Base-by-base conservation (phyloP, 108 stramenopile species). In the Nitzschia sp. region DNA sequence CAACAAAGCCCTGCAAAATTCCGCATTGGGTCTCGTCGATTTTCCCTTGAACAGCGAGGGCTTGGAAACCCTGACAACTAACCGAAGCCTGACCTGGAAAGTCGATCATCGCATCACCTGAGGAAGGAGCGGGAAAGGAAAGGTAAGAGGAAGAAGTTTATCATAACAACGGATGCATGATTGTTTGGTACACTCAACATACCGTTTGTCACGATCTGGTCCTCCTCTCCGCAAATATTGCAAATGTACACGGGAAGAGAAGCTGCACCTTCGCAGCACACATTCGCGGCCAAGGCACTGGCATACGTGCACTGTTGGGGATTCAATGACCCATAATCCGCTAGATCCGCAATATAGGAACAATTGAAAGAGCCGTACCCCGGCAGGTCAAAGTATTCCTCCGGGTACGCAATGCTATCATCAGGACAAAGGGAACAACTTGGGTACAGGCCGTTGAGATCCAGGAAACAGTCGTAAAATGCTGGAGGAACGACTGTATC, bases 341-440 rank as follows among this genome's bases (percentile, higher is more conserved):
- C 60, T 17, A 41, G 25, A 0, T 25, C 23, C 6, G n/a, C 60
- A 22, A 61, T 25, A 25, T 25, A 41, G n/a, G 60, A 61, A 25
- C 60, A 61, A 41, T 25, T 61, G 21, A 41, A 44, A 5, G 13
- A 25, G n/a, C 60, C 60, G 38, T 44, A 25, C 3, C 25, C 41
- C 1, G 60, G 60, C 1, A 41, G 11, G 1, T 41, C 41, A 1
- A 61, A 38, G 16, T 41, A 19, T 19, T 1, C 38, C 11, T 61
- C 60, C 13, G 60, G 60, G 32, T 44, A 17, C 38, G 26, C 19
- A 1, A 61, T 61, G 1, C 2, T 4, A 41, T 41, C 25, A 22
- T 45, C 21, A 2, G 60, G n/a, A 25, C 60, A 61, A 22, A 61
- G 31, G 22, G 35, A 61, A 22, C 60, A 61, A 33, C 32, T 31